These are phyloP conservation scores for Neurospora crassa DNA, from an alignment of 2,329 filamentous ascomycete species.

Conservation along the genomic window DNA sequence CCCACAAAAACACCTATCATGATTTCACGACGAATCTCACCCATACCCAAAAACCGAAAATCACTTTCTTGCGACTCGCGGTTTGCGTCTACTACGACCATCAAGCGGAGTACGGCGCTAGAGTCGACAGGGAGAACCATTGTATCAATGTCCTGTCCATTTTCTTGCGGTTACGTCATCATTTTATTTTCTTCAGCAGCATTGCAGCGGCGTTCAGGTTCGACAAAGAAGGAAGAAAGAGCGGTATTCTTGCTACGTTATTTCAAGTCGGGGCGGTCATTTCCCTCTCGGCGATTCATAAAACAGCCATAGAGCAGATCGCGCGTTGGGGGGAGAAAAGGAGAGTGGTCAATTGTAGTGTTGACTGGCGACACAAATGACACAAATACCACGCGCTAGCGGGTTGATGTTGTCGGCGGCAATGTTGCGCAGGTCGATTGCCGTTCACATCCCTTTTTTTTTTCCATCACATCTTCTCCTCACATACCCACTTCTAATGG, in stretches of 20 bases:
- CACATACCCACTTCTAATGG: background rate
- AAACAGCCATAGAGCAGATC: background rate
- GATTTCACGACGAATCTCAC: conserved; percentile 15
- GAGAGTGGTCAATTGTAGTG: background rate
- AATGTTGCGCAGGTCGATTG: background rate
- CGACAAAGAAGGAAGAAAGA: conserved; percentile 20
- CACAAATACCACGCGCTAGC: background rate
- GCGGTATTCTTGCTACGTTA: conserved; percentile 1
- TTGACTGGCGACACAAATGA: background rate
- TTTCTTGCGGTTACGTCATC: conserved; percentile 9
- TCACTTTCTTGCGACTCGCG: background rate
- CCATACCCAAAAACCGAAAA: conserved; percentile 11
- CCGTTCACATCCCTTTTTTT: background rate
- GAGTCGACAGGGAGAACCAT: background rate
- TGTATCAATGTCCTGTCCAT: conserved; percentile 29
- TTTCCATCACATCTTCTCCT: background rate
- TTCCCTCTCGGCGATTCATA: background rate
- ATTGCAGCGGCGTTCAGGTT: conserved; percentile 49
- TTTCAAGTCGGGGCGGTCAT: background rate
- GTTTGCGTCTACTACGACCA: conserved; percentile 5
- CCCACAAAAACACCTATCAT: conserved; percentile 9
- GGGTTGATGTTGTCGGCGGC: background rate
- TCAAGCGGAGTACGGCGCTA: background rate
- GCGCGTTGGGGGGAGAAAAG: background rate
- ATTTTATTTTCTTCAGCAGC: conserved; percentile 27